A percentile compares a stretch with the other conserved stretches of the same genome.
Evolutionary conservation across 805 yeast genomes (phyloP).

Genomic region (Sungouiozyma intestinalis): DNA sequence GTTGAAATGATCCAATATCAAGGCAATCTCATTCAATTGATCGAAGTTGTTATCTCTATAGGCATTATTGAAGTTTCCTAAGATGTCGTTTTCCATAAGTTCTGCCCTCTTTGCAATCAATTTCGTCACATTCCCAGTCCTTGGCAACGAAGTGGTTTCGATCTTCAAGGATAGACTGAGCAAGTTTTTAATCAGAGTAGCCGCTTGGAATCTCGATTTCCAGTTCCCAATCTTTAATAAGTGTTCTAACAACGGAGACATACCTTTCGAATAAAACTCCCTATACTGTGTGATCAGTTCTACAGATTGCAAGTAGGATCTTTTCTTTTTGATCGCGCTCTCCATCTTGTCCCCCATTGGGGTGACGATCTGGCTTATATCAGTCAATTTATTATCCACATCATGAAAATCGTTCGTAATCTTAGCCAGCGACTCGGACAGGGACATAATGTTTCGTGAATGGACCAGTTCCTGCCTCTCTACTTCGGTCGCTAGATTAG

Average conservation of each 20-base stretch:
- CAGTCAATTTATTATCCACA: slow-evolving; percentile 28
- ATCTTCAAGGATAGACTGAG: slow-evolving; percentile 56
- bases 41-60: slow-evolving; percentile 56
- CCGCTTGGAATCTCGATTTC: slow-evolving; percentile 46
- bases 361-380: slow-evolving; percentile 47
- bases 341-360: slow-evolving; percentile 64
- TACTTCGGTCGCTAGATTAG: slow-evolving; percentile 45
- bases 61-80: slow-evolving; percentile 64
- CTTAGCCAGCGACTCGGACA: slow-evolving; percentile 14
- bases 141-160: slow-evolving; percentile 42
- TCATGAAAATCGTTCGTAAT: slow-evolving; percentile 17
- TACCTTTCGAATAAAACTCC: slow-evolving; percentile 45
- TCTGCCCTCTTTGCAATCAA: slow-evolving; percentile 63
- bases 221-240: slow-evolving; percentile 45
- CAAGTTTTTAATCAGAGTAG: slow-evolving; percentile 56
- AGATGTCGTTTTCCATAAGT: slow-evolving; percentile 58
- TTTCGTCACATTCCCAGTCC: slow-evolving; percentile 28
- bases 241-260: slow-evolving; percentile 45
- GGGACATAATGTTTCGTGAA: slow-evolving; percentile 49
- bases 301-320: slow-evolving; percentile 60
- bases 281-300: slow-evolving; percentile 68
- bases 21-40: slow-evolving; percentile 69
- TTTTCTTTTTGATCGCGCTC: slow-evolving; percentile 59
- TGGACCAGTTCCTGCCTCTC: slow-evolving; percentile 55
- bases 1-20: slow-evolving; percentile 66